These are phyloP conservation scores for Xylariaceae sp. DNA, from an alignment of 2,329 filamentous ascomycete species.

Conservation along the genomic window DNA sequence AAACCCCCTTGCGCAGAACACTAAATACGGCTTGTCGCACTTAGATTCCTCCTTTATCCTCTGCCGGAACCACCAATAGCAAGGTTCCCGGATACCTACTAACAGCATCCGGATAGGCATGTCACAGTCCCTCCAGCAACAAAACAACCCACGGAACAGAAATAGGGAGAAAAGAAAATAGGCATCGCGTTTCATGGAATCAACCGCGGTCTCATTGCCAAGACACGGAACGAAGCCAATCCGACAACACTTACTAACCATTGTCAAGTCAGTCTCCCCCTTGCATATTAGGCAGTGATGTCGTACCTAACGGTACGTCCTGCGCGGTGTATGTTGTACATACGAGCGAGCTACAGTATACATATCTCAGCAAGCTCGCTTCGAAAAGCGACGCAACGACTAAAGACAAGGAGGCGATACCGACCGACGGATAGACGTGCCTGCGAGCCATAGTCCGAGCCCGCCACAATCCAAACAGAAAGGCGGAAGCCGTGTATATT, in stretches of 20 bases:
- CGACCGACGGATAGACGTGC: constrained; percentile 22
- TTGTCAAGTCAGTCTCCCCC: constrained; percentile 15
- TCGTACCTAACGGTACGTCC: not conserved
- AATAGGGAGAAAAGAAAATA: not conserved
- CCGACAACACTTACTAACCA: constrained; percentile 8
- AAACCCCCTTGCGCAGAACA: not conserved
- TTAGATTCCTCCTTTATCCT: too few species aligned
- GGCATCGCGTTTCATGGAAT: not conserved
- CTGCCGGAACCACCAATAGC: too few species aligned
- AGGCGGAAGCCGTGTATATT: not conserved
- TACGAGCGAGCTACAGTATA: too few species aligned
- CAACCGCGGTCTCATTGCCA: constrained; percentile 11
- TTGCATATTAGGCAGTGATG: constrained; percentile 5
- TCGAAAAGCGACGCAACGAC: not conserved
- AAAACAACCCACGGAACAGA: too few species aligned
- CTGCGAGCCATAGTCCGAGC: constrained; percentile 16
- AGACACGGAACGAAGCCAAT: constrained; percentile 19
- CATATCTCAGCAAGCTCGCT: too few species aligned
- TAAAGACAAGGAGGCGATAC: constrained; percentile 6
- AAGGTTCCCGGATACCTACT: too few species aligned
- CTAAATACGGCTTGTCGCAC: too few species aligned
- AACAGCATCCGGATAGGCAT: too few species aligned
- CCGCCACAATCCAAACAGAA: not conserved
- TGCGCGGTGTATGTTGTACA: too few species aligned
- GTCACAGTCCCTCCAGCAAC: too few species aligned